phyloP scores from a whole-genome alignment of 78 protist genomes.

The Dictyostelium citrinum region DNA sequence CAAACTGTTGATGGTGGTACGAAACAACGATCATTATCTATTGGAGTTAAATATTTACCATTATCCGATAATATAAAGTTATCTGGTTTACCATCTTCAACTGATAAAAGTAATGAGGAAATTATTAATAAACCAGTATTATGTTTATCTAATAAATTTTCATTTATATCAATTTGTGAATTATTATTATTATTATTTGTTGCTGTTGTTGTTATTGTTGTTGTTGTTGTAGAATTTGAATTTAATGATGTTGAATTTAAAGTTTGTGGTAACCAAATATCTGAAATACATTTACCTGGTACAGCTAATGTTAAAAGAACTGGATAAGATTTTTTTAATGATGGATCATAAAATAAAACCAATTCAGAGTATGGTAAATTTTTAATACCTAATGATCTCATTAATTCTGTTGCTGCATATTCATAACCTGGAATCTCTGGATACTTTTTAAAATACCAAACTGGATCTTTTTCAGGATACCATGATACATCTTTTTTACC shows the following conservation, averaged over 20 bases:
- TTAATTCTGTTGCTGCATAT: background rate
- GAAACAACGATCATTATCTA: background rate
- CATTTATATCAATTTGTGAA: background rate
- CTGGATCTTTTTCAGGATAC: background rate
- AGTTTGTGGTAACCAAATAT: background rate
- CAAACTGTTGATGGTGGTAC: background rate
- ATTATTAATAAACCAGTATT: background rate
- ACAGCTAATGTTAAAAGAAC: background rate
- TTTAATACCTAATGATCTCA: background rate
- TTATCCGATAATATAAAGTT: background rate
- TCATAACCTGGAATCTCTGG: conserved; percentile 1
- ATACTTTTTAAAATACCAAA: conserved; percentile 15
- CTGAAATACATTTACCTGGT: background rate
- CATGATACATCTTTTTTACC: conserved; percentile 7
- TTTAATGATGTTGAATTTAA: background rate
- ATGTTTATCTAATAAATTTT: background rate
- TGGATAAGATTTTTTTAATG: background rate
- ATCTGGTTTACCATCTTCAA: background rate
- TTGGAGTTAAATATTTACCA: background rate
- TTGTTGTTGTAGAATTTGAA: background rate
- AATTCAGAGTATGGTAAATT: background rate
- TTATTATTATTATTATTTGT: background rate
- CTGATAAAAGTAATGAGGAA: background rate
- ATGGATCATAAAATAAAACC: background rate
- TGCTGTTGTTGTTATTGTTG: background rate